These are phyloP conservation scores for Chrysochromulina tobinii DNA, from an alignment of 78 protist genomes.

Conservation along the genomic window DNA sequence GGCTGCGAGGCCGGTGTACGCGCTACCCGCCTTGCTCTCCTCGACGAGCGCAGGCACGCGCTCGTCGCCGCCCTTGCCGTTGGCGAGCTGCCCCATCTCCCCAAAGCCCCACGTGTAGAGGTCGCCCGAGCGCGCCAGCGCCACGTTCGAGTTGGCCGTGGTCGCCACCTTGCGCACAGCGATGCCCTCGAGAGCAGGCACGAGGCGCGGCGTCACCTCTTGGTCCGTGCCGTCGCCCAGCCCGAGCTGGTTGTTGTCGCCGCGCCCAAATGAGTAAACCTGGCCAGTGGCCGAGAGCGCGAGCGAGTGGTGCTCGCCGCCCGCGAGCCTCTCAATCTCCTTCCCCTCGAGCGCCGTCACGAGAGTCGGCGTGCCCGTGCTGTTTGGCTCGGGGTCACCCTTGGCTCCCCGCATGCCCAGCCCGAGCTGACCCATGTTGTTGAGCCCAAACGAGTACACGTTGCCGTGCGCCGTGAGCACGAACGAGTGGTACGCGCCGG, in stretches of 20 bases:
- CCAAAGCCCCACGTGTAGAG: slow-evolving; percentile 28
- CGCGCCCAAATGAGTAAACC: slow-evolving; percentile 3
- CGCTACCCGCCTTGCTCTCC: not conserved
- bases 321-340: not conserved
- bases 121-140: not conserved
- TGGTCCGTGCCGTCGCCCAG: not conserved
- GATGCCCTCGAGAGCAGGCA: not conserved
- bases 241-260: slow-evolving; percentile 27
- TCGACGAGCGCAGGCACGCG: not conserved
- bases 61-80: not conserved
- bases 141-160: not conserved
- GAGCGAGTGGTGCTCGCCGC: slow-evolving; percentile 36
- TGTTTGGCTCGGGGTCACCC: not conserved
- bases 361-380: not conserved
- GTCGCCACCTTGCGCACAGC: not conserved
- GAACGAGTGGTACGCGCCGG: slow-evolving; percentile 9
- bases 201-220: not conserved
- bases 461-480: not conserved
- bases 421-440: slow-evolving; percentile 2
- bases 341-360: not conserved
- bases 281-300: not conserved
- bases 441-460: not conserved
- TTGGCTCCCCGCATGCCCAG: not conserved
- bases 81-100: not conserved
- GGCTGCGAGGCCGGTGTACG: not conserved